Conservation (phyloP, 768 basidiomycete species). For the Boletus edulis region DNA sequence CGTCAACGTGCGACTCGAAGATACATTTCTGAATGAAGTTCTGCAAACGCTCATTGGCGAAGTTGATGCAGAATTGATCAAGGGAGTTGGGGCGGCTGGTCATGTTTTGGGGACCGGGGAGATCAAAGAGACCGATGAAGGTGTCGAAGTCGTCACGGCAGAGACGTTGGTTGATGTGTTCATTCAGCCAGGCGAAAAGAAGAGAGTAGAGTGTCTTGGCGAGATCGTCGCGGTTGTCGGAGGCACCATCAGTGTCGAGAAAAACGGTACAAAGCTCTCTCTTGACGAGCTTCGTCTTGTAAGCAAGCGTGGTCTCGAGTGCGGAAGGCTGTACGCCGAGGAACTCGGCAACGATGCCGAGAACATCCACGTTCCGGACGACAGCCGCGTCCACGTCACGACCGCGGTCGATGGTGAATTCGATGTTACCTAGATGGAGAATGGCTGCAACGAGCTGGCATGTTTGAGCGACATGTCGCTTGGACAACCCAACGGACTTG, state of each 20-base stretch:
- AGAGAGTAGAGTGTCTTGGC: constrained; percentile 92
- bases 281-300: constrained; percentile 89
- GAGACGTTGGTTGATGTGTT: constrained; percentile 92
- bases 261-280: constrained; percentile 98
- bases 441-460: constrained; percentile 96
- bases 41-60: constrained; percentile 90
- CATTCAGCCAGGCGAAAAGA: constrained; percentile 94
- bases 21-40: constrained; percentile 63
- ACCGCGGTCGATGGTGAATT: constrained; percentile 80
- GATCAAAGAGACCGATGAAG: constrained; percentile 91
- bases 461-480: constrained; percentile 91
- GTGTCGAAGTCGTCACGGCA: constrained; percentile 91
- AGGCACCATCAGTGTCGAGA: constrained; percentile 90
- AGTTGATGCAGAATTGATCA: constrained; percentile 96
- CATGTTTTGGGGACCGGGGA: constrained; percentile 92
- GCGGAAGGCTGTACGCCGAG: constrained; percentile 74
- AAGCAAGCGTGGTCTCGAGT: constrained; percentile 80
- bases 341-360: constrained; percentile 90
- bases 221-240: constrained; percentile 91
- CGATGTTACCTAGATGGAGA: constrained; percentile 93
- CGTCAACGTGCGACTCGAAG: constrained; percentile 78
- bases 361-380: constrained; percentile 79
- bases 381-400: constrained; percentile 92
- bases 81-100: constrained; percentile 86
- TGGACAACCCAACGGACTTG: constrained; percentile 90